Evolutionary conservation across 345 rosid species (phyloP).

Genomic region (Pistacia integerrima): DNA sequence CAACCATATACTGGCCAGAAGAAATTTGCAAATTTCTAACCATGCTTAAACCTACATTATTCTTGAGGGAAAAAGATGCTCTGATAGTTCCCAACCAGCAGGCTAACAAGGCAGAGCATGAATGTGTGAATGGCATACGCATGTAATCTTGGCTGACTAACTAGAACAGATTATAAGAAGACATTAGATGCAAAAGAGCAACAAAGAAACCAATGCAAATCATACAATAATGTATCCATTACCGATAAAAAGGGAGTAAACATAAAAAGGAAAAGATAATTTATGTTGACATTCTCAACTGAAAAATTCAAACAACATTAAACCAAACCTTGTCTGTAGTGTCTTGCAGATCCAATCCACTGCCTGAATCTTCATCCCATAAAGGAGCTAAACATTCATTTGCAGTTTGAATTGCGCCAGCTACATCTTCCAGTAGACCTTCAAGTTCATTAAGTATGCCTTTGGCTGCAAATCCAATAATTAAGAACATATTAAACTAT

Average conservation of each 20-base stretch:
- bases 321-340: slow-evolving; percentile 46
- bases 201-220: not conserved
- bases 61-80: not conserved
- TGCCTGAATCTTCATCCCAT: slow-evolving; percentile 28
- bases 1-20: too few relatives aligned
- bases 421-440: slow-evolving; percentile 46
- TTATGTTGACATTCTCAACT: not conserved
- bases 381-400: slow-evolving; percentile 27
- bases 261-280: not conserved
- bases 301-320: not conserved
- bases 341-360: slow-evolving; percentile 30
- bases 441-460: slow-evolving; percentile 57
- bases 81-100: not conserved
- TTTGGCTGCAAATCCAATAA: slow-evolving; percentile 47
- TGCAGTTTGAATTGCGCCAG: slow-evolving; percentile 38
- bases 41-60: not conserved
- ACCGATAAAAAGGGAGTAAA: not conserved
- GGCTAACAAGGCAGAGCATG: not conserved
- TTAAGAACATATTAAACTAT: not conserved
- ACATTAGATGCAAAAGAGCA: not conserved
- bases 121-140: not conserved
- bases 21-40: too few relatives aligned
- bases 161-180: not conserved
- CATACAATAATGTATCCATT: not conserved
- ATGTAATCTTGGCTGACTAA: not conserved